Evolutionary conservation across 129 eudicot species (phyloP).

Genomic region (Arctium lappa): DNA sequence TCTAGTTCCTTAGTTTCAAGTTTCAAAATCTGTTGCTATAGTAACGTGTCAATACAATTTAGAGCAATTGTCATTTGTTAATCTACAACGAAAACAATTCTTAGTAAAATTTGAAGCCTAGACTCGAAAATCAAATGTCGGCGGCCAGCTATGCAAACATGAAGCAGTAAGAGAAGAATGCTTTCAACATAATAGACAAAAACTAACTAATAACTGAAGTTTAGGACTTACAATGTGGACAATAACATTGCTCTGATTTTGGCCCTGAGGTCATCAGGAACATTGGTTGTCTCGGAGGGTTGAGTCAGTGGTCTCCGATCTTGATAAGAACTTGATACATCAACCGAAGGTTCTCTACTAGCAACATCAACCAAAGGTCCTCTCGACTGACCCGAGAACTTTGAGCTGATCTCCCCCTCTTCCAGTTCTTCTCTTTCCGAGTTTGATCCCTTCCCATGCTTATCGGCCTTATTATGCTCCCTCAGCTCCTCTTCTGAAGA

Average conservation of each 20-base stretch:
- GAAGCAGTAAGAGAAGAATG: not conserved
- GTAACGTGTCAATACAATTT: not conserved
- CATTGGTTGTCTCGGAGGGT: slow-evolving; percentile 53
- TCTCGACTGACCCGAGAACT: slow-evolving; percentile 46
- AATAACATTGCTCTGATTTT: slow-evolving; percentile 88
- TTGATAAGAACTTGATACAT: slow-evolving; percentile 39
- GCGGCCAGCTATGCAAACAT: not conserved
- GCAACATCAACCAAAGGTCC: slow-evolving; percentile 27
- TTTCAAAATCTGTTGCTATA: not conserved
- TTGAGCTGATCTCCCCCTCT: slow-evolving; percentile 73
- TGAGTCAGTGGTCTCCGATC: slow-evolving; percentile 41
- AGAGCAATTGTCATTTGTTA: not conserved
- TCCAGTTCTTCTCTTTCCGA: slow-evolving; percentile 59
- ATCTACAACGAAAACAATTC: not conserved
- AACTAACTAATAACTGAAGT: slow-evolving; percentile 12
- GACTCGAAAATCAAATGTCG: not conserved
- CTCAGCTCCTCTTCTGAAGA: slow-evolving; percentile 41
- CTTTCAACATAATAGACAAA: not conserved
- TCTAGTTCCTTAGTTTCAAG: not conserved
- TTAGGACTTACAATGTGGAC: slow-evolving; percentile 51
- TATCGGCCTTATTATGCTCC: slow-evolving; percentile 13
- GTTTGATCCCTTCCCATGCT: slow-evolving; percentile 28
- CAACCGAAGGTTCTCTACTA: slow-evolving; percentile 51
- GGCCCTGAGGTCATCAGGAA: slow-evolving; percentile 87
- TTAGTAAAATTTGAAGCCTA: not conserved